phyloP scores from a whole-genome alignment of 495 filamentous ascomycete species.

The Penicillium robsamsonii region DNA sequence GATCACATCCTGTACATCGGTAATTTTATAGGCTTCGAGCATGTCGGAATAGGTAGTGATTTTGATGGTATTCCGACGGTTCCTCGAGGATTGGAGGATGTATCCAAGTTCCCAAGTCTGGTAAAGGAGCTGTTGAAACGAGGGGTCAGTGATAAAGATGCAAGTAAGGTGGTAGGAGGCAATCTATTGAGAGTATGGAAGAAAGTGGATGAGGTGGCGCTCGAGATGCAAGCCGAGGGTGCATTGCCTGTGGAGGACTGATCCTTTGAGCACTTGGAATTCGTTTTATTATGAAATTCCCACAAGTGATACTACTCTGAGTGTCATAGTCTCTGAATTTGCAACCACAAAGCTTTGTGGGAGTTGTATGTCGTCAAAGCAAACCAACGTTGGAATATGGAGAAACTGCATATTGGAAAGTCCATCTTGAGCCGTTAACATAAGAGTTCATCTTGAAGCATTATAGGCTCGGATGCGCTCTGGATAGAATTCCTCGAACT shows the following conservation, averaged over 20 bases:
- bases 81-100: slow-evolving; percentile 63
- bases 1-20: slow-evolving; percentile 61
- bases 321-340: background rate
- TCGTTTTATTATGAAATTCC: background rate
- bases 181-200: slow-evolving; percentile 77
- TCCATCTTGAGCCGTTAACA: background rate
- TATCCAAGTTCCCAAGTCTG: slow-evolving; percentile 78
- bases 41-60: slow-evolving; percentile 63
- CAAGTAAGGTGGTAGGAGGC: slow-evolving; percentile 63
- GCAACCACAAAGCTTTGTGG: background rate
- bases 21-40: slow-evolving; percentile 53
- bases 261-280: background rate
- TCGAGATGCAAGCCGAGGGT: slow-evolving; percentile 57
- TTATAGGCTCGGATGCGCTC: background rate
- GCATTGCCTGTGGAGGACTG: slow-evolving; percentile 64
- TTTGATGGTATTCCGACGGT: slow-evolving; percentile 57
- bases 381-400: background rate
- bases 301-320: background rate
- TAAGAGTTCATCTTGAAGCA: background rate
- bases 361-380: background rate
- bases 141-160: slow-evolving; percentile 67
- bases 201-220: slow-evolving; percentile 66
- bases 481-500: background rate
- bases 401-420: background rate
- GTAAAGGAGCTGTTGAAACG: slow-evolving; percentile 68